Evolutionary conservation across 148 eudicot genomes (phyloP), one percentile per base, ranked within the genome.

Genomic region (Limonium bicolor): DNA sequence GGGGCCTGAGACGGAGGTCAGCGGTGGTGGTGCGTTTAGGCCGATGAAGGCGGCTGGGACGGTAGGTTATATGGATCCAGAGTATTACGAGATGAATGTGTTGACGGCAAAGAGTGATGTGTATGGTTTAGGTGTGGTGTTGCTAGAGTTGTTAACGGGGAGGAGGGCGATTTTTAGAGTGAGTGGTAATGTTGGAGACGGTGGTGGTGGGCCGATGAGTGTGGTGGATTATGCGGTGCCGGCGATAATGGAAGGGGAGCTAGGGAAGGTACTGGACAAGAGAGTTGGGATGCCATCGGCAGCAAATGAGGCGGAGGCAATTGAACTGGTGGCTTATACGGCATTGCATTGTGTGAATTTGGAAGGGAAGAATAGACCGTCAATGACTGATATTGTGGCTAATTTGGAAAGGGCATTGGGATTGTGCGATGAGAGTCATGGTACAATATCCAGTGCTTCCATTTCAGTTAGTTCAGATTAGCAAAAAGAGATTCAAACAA

Each of bases 41-140:
- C 80, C 95, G 1, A 25, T 31, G 3, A 90, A 73, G 57, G 93
- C 95, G 8, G 99, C 81, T 1, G 99, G 99, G 8, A 90, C 99
- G 0, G 72, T 85, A 0, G 99, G 99, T 26, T 90, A 90, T 58
- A 90, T 92, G 15, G 99, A 92, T 60, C 99, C 99, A 0, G 95
- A 92, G 59, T 92, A 85, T 45, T 92, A 85, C 22, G 73, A 86
- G 20, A 62, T 92, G 27, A 92, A 81, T 52, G 94, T 92, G n/a
- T 34, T 92, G 27, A 92, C 99, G 14, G 65, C 76, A n/a, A 92
- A 92, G 63, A 92, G 94, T 18, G 99, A 92, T 55, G 95, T 92
- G 0, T 92, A 92, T 49, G 99, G 99, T 20, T 53, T 92, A 40
- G 99, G 99, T 13, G 83, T 92, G 16, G 99, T 90, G 5, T 40